Evolutionary conservation across 352 stramenopile species (phyloP).

Genomic region (Phytophthora capsici): DNA sequence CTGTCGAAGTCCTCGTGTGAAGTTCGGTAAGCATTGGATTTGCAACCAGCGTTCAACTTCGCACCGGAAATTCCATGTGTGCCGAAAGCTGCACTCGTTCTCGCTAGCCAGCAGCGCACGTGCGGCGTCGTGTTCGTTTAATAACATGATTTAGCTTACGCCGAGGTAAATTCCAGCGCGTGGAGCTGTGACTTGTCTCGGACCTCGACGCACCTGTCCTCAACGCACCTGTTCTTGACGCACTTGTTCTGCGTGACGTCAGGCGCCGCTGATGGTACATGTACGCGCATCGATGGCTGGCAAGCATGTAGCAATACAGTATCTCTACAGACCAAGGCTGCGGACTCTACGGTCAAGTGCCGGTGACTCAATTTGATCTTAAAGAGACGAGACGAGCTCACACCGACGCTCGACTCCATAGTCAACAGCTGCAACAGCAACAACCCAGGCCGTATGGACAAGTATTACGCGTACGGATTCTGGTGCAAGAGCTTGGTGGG

Average conservation of each 20-base stretch:
- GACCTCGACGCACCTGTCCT: conserved; percentile 5
- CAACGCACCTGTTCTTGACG: conserved; percentile 7
- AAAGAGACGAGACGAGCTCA: conserved; percentile 31
- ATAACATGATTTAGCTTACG: conserved; percentile 17
- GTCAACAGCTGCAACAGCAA: conserved; percentile 24
- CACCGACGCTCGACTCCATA: conserved; percentile 9
- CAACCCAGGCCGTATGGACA: conserved; percentile 1
- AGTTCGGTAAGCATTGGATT: conserved; percentile 25
- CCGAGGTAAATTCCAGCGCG: not conserved
- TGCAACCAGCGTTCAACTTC: conserved; percentile 29
- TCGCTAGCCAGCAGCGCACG: not conserved
- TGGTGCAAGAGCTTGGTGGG: conserved; percentile 33
- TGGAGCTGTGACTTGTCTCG: conserved; percentile 18
- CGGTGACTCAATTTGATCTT: conserved; percentile 22
- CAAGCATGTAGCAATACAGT: not conserved
- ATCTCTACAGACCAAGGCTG: not conserved
- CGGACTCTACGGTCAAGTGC: not conserved
- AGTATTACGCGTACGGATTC: conserved; percentile 32
- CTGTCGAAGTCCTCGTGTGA: conserved; percentile 32
- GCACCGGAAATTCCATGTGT: conserved; percentile 16
- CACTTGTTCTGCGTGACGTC: conserved; percentile 12
- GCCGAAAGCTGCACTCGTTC: conserved; percentile 9
- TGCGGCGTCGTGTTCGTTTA: conserved; percentile 5
- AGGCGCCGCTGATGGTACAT: conserved; percentile 12
- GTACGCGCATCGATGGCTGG: not conserved